A percentile compares a stretch with the other conserved stretches of the same genome.
Conservation (phyloP, 306 rosid species). For the Cicer bijugum region DNA sequence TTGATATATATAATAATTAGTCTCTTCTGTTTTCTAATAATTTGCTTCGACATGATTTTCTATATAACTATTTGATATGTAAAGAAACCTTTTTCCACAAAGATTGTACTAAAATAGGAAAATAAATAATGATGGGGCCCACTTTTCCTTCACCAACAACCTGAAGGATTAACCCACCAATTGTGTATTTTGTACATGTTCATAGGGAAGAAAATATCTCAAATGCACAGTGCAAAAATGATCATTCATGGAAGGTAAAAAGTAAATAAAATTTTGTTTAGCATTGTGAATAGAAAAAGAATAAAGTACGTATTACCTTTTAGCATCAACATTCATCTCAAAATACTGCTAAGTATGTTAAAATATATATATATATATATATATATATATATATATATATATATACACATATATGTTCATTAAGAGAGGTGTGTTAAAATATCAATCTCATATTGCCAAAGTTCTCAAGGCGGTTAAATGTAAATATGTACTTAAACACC, state of each 20-base stretch:
- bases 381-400: too few species aligned
- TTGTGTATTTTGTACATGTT: background rate
- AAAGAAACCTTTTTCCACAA: constrained; percentile 5
- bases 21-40: background rate
- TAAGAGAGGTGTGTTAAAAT: too few species aligned
- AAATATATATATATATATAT: too few species aligned
- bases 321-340: too few species aligned
- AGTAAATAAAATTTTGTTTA: too few species aligned
- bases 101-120: constrained; percentile 14
- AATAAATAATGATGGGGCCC: background rate
- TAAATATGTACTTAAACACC: too few species aligned
- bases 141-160: constrained; percentile 8
- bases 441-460: too few species aligned
- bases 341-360: too few species aligned
- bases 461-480: too few species aligned
- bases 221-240: background rate
- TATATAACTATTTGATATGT: background rate
- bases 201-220: constrained; percentile 7
- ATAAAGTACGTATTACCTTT: too few species aligned
- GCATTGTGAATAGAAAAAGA: too few species aligned
- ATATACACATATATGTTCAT: too few species aligned
- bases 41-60: constrained; percentile 28
- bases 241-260: background rate
- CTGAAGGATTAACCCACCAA: background rate
- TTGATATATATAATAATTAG: background rate